phyloP scores from a whole-genome alignment of 1,284 basidiomycete species.

The Tilletia indica region DNA sequence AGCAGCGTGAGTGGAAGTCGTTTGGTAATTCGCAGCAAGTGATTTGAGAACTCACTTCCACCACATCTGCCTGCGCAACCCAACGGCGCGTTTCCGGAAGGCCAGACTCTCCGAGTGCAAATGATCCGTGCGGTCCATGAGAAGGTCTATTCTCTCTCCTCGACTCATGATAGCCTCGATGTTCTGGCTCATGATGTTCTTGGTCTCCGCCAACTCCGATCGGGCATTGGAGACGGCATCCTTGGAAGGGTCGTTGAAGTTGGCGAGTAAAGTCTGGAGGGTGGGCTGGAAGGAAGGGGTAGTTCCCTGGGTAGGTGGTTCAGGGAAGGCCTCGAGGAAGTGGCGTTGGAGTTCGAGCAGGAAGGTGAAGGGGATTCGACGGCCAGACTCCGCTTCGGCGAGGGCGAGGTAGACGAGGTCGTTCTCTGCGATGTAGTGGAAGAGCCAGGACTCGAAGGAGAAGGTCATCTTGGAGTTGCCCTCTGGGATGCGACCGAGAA shows the following conservation, averaged over 20 bases:
- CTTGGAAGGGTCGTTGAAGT: slow-evolving; percentile 85
- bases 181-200: slow-evolving; percentile 84
- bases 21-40: not conserved
- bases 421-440: slow-evolving; percentile 74
- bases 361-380: slow-evolving; percentile 88
- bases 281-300: slow-evolving; percentile 25
- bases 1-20: not conserved
- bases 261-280: slow-evolving; percentile 59
- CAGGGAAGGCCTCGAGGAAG: slow-evolving; percentile 52
- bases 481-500: slow-evolving; percentile 89
- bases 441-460: slow-evolving; percentile 70
- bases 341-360: slow-evolving; percentile 78
- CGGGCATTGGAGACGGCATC: slow-evolving; percentile 89
- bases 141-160: slow-evolving; percentile 90
- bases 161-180: slow-evolving; percentile 76
- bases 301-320: not conserved
- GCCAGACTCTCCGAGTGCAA: slow-evolving; percentile 94
- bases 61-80: slow-evolving; percentile 89
- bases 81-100: slow-evolving; percentile 84
- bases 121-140: slow-evolving; percentile 95
- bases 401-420: slow-evolving; percentile 81
- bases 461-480: slow-evolving; percentile 90
- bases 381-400: slow-evolving; percentile 73
- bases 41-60: slow-evolving; percentile 62
- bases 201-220: slow-evolving; percentile 84